Evolutionary conservation across 495 filamentous ascomycete species (phyloP), one percentile per base, ranked within the genome.

Genomic region (Neurospora terricola): DNA sequence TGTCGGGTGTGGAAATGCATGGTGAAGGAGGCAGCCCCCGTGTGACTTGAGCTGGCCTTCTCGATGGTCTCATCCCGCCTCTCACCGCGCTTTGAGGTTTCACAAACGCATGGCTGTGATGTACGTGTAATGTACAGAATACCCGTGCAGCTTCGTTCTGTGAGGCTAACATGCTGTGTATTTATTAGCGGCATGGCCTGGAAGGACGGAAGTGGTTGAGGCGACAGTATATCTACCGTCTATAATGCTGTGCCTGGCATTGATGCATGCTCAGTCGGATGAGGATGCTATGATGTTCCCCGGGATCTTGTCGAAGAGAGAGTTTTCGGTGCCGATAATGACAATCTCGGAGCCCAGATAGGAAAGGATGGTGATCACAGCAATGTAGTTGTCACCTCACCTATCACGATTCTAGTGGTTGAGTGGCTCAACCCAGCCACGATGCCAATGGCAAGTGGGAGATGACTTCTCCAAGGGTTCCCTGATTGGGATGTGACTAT

Each of bases 1-100:
- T 66, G 54, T 36, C 54, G 54, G 54, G 54, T 66, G 54, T 66
- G 27, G 27, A 34, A 66, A 66, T 36, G 54, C 23, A 66, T 66
- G 54, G 14, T 66, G 54, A 66, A 34, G 54, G 27, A 66, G 54
- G 54, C 30, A 66, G 54, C 54, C 54, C 21, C 54, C 54, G 54
- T 66, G 54, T 66, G 27, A 66, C 54, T 34, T 36, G 12, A 66
- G 27, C 27, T 34, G 54, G 54, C 30, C 54, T 66, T 66, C 27
- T 66, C 54, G 54, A 66, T 34, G 54, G 30, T 66, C 54, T 66
- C 54, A 14, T 66, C 30, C 54, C 40, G 34, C 34, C 30, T 14
- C 68, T 77, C 76, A 77, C 76, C 76, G 76, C 76, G 74, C 70
- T 76, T 77, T 77, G 76, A 70, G n/a, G 74, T 77, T 70, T 62